These are phyloP conservation scores for Hyaloperonospora brassicae DNA, from an alignment of 352 stramenopile species.

Conservation along the genomic window DNA sequence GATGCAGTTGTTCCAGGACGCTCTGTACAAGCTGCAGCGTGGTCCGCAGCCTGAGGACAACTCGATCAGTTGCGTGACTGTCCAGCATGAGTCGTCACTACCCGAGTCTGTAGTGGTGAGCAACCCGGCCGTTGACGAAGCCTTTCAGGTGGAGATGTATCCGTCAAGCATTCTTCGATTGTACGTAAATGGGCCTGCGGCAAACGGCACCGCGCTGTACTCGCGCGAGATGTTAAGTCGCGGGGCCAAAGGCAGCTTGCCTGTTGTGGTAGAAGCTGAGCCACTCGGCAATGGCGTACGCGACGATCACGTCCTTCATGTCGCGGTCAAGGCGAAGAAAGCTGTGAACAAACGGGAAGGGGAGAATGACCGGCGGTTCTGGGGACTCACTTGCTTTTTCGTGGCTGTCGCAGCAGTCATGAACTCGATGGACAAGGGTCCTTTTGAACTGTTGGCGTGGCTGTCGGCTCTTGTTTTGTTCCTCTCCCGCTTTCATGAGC, in stretches of 20 bases:
- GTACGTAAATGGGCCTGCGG: slow-evolving; percentile 57
- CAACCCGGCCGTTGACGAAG: slow-evolving; percentile 39
- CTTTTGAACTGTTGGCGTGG: slow-evolving; percentile 46
- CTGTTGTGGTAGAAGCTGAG: slow-evolving; percentile 39
- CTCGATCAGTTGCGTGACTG: slow-evolving; percentile 58
- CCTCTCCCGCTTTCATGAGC: slow-evolving; percentile 46
- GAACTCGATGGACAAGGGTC: slow-evolving; percentile 35
- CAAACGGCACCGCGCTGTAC: slow-evolving; percentile 47
- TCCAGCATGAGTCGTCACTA: slow-evolving; percentile 64
- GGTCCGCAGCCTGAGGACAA: slow-evolving; percentile 59
- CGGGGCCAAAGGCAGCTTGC: slow-evolving; percentile 13
- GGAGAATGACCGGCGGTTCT: slow-evolving; percentile 35
- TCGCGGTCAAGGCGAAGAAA: slow-evolving; percentile 31
- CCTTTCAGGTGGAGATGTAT: slow-evolving; percentile 61
- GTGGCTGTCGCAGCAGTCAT: slow-evolving; percentile 35
- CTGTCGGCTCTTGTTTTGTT: slow-evolving; percentile 43
- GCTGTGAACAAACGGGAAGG: slow-evolving; percentile 16
- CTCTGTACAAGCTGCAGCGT: slow-evolving; percentile 60
- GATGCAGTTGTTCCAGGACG: slow-evolving; percentile 63
- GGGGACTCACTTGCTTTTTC: slow-evolving; percentile 35
- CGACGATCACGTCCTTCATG: slow-evolving; percentile 36
- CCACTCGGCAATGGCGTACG: slow-evolving; percentile 28
- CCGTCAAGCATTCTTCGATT: slow-evolving; percentile 59
- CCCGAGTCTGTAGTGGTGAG: slow-evolving; percentile 46
- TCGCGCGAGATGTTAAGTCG: slow-evolving; percentile 49